phyloP scores from a whole-genome alignment of 2,329 filamentous ascomycete genomes.

The Basipetospora chlamydospora region DNA sequence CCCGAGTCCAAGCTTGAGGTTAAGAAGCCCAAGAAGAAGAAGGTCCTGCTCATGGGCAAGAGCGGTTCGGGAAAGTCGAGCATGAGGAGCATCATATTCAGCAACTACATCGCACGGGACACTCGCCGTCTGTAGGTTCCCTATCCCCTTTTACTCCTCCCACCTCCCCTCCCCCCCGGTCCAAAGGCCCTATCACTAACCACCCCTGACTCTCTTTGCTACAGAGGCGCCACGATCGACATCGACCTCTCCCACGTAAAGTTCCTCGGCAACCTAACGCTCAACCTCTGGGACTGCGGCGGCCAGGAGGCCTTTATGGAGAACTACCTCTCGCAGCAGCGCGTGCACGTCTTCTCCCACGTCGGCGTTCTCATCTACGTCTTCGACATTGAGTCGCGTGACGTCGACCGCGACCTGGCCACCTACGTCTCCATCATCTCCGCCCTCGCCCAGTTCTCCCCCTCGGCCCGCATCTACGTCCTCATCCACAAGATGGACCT shows the following conservation, averaged over 20 bases:
- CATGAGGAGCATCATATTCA: conserved; percentile 98
- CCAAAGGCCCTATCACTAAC: conserved; percentile 1
- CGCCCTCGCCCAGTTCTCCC: conserved; percentile 74
- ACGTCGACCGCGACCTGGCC: conserved; percentile 82
- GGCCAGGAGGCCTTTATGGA: conserved; percentile 98
- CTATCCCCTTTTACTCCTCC: not conserved
- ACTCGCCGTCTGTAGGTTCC: conserved; percentile 58
- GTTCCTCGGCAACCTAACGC: conserved; percentile 91
- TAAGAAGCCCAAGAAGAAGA: conserved; percentile 68
- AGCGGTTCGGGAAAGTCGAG: conserved; percentile 95
- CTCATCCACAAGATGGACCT: conserved; percentile 99
- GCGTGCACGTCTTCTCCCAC: conserved; percentile 90
- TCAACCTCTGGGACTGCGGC: conserved; percentile 98
- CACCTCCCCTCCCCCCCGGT: not conserved
- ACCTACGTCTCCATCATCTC: conserved; percentile 86
- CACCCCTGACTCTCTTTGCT: not conserved
- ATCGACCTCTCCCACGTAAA: conserved; percentile 98
- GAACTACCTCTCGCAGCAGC: conserved; percentile 91
- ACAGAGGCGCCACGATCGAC: conserved; percentile 81
- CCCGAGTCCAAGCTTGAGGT: conserved; percentile 22
- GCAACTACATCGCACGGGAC: conserved; percentile 95
- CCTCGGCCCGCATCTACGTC: conserved; percentile 73
- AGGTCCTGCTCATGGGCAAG: conserved; percentile 84
- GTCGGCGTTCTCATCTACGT: conserved; percentile 97
- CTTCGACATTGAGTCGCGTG: conserved; percentile 93